Evolutionary conservation across 805 yeast species (phyloP).

Genomic region (Myxozyma mucilagina): DNA sequence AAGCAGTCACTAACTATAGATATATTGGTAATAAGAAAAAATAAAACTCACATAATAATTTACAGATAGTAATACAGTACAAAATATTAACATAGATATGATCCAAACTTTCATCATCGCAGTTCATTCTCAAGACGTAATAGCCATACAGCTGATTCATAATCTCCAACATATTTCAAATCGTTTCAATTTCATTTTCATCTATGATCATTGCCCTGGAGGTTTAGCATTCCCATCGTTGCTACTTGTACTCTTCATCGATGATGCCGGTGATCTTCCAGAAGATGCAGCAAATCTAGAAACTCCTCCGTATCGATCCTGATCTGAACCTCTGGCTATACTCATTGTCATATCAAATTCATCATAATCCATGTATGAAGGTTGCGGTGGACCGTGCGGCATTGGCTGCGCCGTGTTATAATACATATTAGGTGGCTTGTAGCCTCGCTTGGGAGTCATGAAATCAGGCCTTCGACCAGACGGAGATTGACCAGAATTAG

Average conservation of each 20-base stretch:
- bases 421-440: background rate
- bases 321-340: background rate
- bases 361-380: background rate
- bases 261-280: background rate
- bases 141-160: no score
- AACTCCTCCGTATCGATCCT: constrained; percentile 3
- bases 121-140: no score
- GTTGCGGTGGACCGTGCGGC: background rate
- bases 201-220: background rate
- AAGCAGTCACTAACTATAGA: no score
- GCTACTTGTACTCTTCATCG: constrained; percentile 1
- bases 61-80: no score
- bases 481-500: background rate
- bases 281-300: constrained; percentile 4
- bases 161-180: background rate
- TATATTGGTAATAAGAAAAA: no score
- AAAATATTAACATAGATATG: no score
- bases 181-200: background rate
- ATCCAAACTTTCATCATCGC: no score
- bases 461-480: constrained; percentile 3
- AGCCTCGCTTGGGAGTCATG: background rate
- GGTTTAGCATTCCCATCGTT: background rate
- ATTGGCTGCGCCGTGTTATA: no score
- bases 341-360: constrained; percentile 8
- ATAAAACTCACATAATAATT: no score